Evolutionary conservation across 139 green algal genomes (phyloP).

Genomic region (Volvox reticuliferus): DNA sequence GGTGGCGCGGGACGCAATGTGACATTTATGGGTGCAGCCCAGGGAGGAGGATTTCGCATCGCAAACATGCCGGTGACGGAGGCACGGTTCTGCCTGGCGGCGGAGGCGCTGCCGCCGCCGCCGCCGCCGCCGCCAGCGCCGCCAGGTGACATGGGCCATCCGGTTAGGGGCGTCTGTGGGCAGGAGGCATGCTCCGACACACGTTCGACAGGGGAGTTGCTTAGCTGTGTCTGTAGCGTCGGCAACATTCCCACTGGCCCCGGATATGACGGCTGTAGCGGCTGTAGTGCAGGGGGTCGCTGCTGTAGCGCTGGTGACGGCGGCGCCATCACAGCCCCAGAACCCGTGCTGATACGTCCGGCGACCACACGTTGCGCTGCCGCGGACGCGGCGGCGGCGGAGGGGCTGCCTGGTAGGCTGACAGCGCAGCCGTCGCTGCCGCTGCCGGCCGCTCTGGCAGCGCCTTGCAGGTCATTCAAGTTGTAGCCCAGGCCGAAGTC

Average conservation of each 20-base stretch:
- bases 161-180: background rate
- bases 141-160: background rate
- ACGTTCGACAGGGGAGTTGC: background rate
- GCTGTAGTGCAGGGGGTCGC: background rate
- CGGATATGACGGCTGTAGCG: background rate
- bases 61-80: background rate
- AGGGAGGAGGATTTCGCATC: background rate
- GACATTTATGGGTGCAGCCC: background rate
- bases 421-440: background rate
- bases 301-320: background rate
- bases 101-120: background rate
- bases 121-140: background rate
- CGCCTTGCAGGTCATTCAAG: too few species aligned
- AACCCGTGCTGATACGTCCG: background rate
- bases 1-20: background rate
- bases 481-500: too few species aligned
- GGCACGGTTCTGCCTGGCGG: background rate
- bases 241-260: background rate
- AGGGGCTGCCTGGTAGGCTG: background rate
- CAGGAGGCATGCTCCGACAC: background rate
- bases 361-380: background rate
- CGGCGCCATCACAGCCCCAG: background rate
- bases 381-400: background rate
- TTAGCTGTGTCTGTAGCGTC: background rate
- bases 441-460: background rate